A percentile compares a stretch with the other conserved stretches of the same genome.
phyloP scores from a whole-genome alignment of 768 basidiomycete genomes.

The Galerina marginata region DNA sequence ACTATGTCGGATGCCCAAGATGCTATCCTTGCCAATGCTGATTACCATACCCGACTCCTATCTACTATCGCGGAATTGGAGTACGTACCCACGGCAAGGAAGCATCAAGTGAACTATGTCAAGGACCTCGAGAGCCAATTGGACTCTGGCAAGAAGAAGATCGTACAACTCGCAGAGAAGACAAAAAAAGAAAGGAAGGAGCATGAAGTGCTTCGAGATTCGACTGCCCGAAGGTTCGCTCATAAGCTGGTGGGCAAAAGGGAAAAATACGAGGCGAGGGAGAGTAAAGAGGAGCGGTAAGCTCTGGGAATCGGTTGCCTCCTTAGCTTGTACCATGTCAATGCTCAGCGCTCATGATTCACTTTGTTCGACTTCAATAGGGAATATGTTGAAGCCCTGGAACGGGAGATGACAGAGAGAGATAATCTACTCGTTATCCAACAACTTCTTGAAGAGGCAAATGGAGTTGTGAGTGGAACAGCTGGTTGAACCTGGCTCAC shows the following conservation, averaged over 20 bases:
- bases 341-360: neutral
- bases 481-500: neutral
- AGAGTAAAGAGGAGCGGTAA: slow-evolving; percentile 51
- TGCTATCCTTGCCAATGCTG: slow-evolving; percentile 41
- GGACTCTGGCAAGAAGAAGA: slow-evolving; percentile 24
- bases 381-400: slow-evolving; percentile 51
- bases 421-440: slow-evolving; percentile 36
- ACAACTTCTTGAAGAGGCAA: slow-evolving; percentile 40
- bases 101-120: slow-evolving; percentile 41
- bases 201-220: slow-evolving; percentile 45
- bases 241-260: slow-evolving; percentile 46
- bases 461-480: slow-evolving; percentile 35
- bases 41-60: slow-evolving; percentile 44
- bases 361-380: slow-evolving; percentile 25
- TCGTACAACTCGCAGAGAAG: slow-evolving; percentile 36
- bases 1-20: slow-evolving; percentile 35
- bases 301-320: slow-evolving; percentile 3
- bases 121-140: slow-evolving; percentile 38
- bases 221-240: slow-evolving; percentile 42
- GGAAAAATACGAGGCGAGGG: slow-evolving; percentile 47
- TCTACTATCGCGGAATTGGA: slow-evolving; percentile 40
- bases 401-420: slow-evolving; percentile 45
- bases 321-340: neutral
- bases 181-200: slow-evolving; percentile 53
- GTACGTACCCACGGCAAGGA: slow-evolving; percentile 43